phyloP scores from a whole-genome alignment of 2,329 filamentous ascomycete species.

The Juglanconis juglandina region DNA sequence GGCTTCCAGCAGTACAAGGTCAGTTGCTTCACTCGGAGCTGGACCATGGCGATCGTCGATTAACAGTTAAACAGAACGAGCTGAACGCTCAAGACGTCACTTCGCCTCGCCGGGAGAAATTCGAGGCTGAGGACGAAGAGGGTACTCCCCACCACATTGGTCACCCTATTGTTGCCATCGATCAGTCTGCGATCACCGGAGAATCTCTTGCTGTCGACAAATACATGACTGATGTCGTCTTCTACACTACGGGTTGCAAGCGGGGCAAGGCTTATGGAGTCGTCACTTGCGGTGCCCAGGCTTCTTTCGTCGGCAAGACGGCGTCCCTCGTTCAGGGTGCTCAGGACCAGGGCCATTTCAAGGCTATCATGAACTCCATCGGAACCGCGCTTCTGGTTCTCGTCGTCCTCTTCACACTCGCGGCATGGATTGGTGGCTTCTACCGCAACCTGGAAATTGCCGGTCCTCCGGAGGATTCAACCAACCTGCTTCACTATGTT shows the following conservation, averaged over 20 bases:
- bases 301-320: conserved; percentile 74
- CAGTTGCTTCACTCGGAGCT: not conserved
- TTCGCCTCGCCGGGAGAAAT: conserved; percentile 55
- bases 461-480: conserved; percentile 52
- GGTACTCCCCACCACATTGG: conserved; percentile 59
- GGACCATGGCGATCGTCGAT: too few species aligned
- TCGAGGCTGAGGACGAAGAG: conserved; percentile 51
- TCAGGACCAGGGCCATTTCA: conserved; percentile 72
- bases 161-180: conserved; percentile 65
- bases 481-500: conserved; percentile 66
- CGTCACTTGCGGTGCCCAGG: conserved; percentile 62
- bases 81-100: conserved; percentile 62
- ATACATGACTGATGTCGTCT: conserved; percentile 72
- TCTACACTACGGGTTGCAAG: conserved; percentile 81
- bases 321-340: conserved; percentile 71
- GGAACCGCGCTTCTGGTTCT: conserved; percentile 70
- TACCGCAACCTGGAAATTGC: conserved; percentile 67
- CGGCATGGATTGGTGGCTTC: conserved; percentile 75
- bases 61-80: conserved; percentile 38
- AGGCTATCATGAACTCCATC: conserved; percentile 80
- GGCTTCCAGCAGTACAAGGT: conserved; percentile 34
- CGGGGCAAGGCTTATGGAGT: conserved; percentile 73
- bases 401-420: conserved; percentile 74
- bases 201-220: conserved; percentile 77
- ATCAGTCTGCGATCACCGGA: conserved; percentile 78